A percentile compares a stretch with the other conserved stretches of the same genome.
Conservation (phyloP, 2,329 filamentous ascomycete genomes). For the Pestalotiopsis sp. region DNA sequence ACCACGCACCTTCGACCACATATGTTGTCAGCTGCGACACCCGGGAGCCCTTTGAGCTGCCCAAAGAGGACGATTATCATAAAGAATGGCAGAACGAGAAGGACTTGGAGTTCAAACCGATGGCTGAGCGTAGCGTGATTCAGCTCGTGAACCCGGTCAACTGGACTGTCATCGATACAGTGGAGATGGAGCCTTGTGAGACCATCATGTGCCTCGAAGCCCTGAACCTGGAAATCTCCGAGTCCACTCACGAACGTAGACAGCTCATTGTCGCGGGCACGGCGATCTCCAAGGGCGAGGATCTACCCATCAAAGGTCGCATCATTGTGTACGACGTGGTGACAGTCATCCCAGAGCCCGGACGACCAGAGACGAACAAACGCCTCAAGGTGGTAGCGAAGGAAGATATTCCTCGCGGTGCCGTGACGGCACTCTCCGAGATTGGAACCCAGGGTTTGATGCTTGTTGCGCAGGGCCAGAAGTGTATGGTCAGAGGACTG, state of each 20-base stretch:
- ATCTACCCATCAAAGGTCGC: constrained; percentile 81
- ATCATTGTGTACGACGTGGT: constrained; percentile 93
- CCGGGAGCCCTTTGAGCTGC: constrained; percentile 75
- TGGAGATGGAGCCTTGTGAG: constrained; percentile 75
- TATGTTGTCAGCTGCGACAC: constrained; percentile 78
- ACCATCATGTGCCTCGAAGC: constrained; percentile 80
- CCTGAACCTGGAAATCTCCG: constrained; percentile 85
- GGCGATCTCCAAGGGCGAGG: constrained; percentile 84
- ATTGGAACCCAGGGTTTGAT: constrained; percentile 87
- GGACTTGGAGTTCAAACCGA: constrained; percentile 64
- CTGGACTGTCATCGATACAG: constrained; percentile 77
- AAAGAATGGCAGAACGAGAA: constrained; percentile 80
- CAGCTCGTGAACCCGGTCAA: constrained; percentile 79
- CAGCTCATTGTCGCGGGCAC: constrained; percentile 86
- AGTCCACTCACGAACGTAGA: constrained; percentile 84
- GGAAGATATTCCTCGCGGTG: constrained; percentile 89
- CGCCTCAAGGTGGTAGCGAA: constrained; percentile 84
- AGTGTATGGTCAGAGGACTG: constrained; percentile 93
- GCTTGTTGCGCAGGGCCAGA: constrained; percentile 91
- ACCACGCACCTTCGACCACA: constrained; percentile 73
- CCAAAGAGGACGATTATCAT: constrained; percentile 84
- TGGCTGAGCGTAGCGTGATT: constrained; percentile 71
- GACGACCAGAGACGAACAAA: constrained; percentile 80
- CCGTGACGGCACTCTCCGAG: constrained; percentile 83
- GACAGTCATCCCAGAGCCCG: constrained; percentile 86